These are phyloP conservation scores for Diaporthe amygdali DNA, from an alignment of 2,329 filamentous ascomycete genomes.

Conservation along the genomic window DNA sequence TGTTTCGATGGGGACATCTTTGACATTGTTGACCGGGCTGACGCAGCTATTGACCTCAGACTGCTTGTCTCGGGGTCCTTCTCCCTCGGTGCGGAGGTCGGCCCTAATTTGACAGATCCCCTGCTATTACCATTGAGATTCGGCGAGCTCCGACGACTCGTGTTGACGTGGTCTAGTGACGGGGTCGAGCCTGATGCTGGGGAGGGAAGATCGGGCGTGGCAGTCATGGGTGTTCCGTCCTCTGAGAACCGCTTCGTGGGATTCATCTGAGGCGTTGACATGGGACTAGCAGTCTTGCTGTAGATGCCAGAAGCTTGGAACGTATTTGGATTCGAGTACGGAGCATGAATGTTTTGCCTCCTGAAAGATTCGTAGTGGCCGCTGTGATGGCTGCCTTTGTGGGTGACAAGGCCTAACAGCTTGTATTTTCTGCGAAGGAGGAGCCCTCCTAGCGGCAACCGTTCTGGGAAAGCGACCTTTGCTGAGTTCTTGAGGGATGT, in stretches of 20 bases:
- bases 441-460: constrained; percentile 80
- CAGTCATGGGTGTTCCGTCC: constrained; percentile 47
- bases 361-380: constrained; percentile 98
- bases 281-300: constrained; percentile 63
- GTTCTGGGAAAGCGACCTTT: constrained; percentile 91
- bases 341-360: constrained; percentile 78
- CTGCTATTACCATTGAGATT: constrained; percentile 13
- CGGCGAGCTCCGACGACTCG: constrained; percentile 14
- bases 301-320: constrained; percentile 80
- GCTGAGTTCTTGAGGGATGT: constrained; percentile 91
- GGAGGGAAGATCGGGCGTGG: constrained; percentile 53
- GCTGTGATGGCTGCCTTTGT: constrained; percentile 94
- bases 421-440: constrained; percentile 81
- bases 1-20: constrained; percentile 46
- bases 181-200: constrained; percentile 27
- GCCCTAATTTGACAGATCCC: not conserved
- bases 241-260: constrained; percentile 34
- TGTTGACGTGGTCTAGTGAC: constrained; percentile 21
- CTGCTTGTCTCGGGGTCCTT: constrained; percentile 54
- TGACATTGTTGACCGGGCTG: constrained; percentile 59
- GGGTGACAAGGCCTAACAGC: constrained; percentile 85
- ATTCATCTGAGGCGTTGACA: constrained; percentile 50
- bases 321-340: constrained; percentile 81
- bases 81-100: constrained; percentile 34
- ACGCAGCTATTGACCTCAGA: constrained; percentile 61